Percentiles rank a stretch among this genome's conserved stretches.
Evolutionary conservation across 2,329 filamentous ascomycete species (phyloP).

Genomic region (Thielaviopsis ethacetica): DNA sequence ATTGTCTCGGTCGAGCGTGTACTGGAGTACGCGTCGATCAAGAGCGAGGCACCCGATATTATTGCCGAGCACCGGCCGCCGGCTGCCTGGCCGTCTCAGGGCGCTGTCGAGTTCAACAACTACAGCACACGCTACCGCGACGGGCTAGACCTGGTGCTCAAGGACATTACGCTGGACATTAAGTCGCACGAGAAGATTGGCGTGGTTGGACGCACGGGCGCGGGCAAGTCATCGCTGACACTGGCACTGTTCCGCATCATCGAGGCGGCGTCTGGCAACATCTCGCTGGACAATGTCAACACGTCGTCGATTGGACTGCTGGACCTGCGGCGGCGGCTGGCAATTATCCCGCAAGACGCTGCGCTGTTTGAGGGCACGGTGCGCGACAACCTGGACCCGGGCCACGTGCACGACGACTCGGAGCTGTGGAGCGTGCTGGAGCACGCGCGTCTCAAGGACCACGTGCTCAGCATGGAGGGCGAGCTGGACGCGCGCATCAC

Average conservation of each 20-base stretch:
- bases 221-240: slow-evolving; percentile 88
- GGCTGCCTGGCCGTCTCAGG: slow-evolving; percentile 80
- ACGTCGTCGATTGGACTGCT: slow-evolving; percentile 80
- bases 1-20: slow-evolving; percentile 97
- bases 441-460: slow-evolving; percentile 83
- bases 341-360: slow-evolving; percentile 95
- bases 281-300: slow-evolving; percentile 78
- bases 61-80: slow-evolving; percentile 74
- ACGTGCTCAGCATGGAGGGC: slow-evolving; percentile 72
- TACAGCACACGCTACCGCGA: slow-evolving; percentile 88
- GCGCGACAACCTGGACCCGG: slow-evolving; percentile 88
- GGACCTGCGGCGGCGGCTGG: slow-evolving; percentile 74
- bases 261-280: slow-evolving; percentile 65
- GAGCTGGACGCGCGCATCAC: slow-evolving; percentile 79
- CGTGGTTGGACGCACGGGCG: slow-evolving; percentile 88
- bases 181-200: slow-evolving; percentile 97
- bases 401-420: slow-evolving; percentile 88
- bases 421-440: slow-evolving; percentile 94
- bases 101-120: slow-evolving; percentile 77
- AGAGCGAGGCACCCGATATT: slow-evolving; percentile 88
- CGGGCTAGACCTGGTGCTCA: slow-evolving; percentile 79
- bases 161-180: slow-evolving; percentile 82
- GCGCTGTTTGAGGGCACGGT: slow-evolving; percentile 88
- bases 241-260: slow-evolving; percentile 91
- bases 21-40: slow-evolving; percentile 81